Percentiles rank a stretch among this genome's conserved stretches.
Conservation (phyloP, 495 filamentous ascomycete species). For the Hypoxylon trugodes region DNA sequence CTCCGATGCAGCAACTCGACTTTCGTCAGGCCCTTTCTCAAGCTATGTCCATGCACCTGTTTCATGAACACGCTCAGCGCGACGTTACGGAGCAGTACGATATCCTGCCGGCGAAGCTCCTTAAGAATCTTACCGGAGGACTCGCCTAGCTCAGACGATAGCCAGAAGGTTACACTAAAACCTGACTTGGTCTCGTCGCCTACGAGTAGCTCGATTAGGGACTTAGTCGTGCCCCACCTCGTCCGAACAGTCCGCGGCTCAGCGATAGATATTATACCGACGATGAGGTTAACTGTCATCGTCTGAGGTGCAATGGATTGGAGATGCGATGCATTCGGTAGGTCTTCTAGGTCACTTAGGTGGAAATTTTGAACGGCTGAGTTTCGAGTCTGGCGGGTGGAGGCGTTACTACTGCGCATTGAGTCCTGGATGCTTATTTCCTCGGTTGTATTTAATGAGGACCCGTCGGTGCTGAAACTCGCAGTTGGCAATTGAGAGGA, state of each 20-base stretch:
- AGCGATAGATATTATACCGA: constrained; percentile 76
- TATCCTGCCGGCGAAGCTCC: constrained; percentile 70
- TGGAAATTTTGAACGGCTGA: constrained; percentile 29
- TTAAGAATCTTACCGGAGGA: constrained; percentile 55
- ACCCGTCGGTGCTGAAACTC: constrained; percentile 33
- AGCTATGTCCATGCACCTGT: constrained; percentile 78
- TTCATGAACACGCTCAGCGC: constrained; percentile 76
- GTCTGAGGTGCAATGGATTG: constrained; percentile 78
- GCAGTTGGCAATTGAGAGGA: constrained; percentile 58
- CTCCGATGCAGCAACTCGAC: constrained; percentile 71
- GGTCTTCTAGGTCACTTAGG: constrained; percentile 70
- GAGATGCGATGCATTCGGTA: constrained; percentile 76
- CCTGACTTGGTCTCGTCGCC: constrained; percentile 87
- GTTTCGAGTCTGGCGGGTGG: constrained; percentile 5
- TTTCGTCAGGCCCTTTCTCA: constrained; percentile 74
- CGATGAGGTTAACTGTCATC: constrained; percentile 78
- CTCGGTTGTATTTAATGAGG: constrained; percentile 38
- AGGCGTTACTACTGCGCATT: constrained; percentile 7
- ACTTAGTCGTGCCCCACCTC: constrained; percentile 61
- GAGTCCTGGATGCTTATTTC: constrained; percentile 27
- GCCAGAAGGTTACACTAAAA: constrained; percentile 87
- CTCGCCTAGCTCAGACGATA: constrained; percentile 51
- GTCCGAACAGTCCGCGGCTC: constrained; percentile 66
- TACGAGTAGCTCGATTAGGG: constrained; percentile 79
- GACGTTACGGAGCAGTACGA: constrained; percentile 78